phyloP scores from a whole-genome alignment of 2,329 filamentous ascomycete species.

The Monosporascus sp. region DNA sequence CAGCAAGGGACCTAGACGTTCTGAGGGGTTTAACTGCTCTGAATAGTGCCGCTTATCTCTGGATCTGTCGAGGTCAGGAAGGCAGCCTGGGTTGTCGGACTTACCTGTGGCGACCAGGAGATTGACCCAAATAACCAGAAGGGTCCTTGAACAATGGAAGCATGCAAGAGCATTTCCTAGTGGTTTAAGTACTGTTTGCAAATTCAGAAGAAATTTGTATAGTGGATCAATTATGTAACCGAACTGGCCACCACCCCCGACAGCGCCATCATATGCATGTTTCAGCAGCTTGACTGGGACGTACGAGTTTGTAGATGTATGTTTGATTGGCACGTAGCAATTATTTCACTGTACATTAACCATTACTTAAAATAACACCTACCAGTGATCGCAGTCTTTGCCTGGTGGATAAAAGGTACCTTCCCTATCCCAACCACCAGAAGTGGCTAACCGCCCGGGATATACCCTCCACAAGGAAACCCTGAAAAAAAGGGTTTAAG shows the following conservation, averaged over 20 bases:
- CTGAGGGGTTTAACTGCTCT: not conserved
- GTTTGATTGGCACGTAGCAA: not conserved
- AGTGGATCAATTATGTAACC: not conserved
- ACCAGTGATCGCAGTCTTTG: conserved; percentile 61
- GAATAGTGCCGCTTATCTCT: not conserved
- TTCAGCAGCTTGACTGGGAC: not conserved
- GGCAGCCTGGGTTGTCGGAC: no score
- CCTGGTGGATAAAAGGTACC: conserved; percentile 67
- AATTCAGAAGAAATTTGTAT: not conserved
- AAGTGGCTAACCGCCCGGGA: conserved; percentile 66
- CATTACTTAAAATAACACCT: no score
- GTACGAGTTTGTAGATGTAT: not conserved
- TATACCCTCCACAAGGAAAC: conserved; percentile 67
- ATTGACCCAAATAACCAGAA: no score
- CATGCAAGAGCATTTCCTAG: no score
- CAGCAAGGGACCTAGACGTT: not conserved
- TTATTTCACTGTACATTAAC: not conserved
- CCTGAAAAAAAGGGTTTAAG: conserved; percentile 61
- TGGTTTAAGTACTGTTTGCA: no score
- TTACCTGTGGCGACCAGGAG: no score
- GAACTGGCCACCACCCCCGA: not conserved
- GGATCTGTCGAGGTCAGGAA: no score
- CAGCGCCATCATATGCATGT: not conserved
- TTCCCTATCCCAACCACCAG: conserved; percentile 65
- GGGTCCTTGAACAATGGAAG: no score